Base-by-base conservation (phyloP, 495 filamentous ascomycete genomes). In the Talaromyces stipitatus region DNA sequence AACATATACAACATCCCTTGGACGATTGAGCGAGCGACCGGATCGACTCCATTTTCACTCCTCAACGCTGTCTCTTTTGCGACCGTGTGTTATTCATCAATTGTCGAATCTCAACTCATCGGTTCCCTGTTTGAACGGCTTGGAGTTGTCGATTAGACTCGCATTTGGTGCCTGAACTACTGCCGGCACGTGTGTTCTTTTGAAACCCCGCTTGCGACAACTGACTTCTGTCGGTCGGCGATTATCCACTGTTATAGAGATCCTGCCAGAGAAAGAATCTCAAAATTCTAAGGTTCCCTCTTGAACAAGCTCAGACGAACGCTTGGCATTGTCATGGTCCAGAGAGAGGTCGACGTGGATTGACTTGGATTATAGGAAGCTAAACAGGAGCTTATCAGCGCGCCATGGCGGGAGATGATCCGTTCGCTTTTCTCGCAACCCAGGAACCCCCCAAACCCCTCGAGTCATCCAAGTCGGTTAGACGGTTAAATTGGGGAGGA, bases 401-500 rank as follows among this genome's bases (percentile, higher is more conserved):
- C 43, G 50, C 63, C 50, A 77, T 77, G 74, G 67, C 74, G 61
- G 61, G 67, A 27, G 66, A 74, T 59, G 72, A 75, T 62, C 68
- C 70, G 7, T 72, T 75, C 36, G 57, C 70, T 51, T 73, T 72
- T 56, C 38, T 72, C 46, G 71, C 58, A 57, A 62, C 65, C 16
- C 33, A 55, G 26, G 20, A 43, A 29, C 54, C 54, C 22, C 54
- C 54, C 18, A 55, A 55, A 45, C 54, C 54, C 14, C 36, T 55
- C 14, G 33, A 55, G n/a, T 33, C 33, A 20, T 45, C 54, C 54
- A 55, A 55, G 29, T 55, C 54, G 5, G 14, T 55, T 23, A 43
- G 36, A 22, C 33, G 36, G 11, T 29, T 55, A n/a, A 55, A 55
- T 46, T 55, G 54, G 54, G 54, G 54, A 22, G 23, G 54, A 26